These are phyloP conservation scores for Aspergillus sp. DNA, from an alignment of 2,329 filamentous ascomycete genomes.

Conservation along the genomic window DNA sequence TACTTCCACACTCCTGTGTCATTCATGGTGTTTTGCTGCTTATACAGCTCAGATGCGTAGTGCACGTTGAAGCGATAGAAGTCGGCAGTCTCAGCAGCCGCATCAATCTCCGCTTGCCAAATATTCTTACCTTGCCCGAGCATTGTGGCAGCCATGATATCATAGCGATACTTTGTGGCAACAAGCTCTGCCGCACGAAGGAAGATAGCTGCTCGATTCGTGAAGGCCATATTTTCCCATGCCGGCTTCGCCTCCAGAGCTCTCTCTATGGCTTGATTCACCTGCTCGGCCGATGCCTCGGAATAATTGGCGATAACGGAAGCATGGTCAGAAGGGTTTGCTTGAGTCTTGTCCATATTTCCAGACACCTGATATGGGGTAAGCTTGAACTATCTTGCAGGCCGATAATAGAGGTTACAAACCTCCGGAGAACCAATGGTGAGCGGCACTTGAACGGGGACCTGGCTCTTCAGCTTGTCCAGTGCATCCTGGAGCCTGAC, in stretches of 20 bases:
- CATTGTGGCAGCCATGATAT: constrained; percentile 57
- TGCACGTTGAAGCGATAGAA: constrained; percentile 87
- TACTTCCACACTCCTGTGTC: constrained; percentile 77
- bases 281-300: too few species aligned
- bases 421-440: too few species aligned
- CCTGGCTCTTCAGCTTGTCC: not conserved
- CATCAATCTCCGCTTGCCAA: constrained; percentile 94
- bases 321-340: too few species aligned
- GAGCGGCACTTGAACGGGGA: not conserved
- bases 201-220: constrained; percentile 86
- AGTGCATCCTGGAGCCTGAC: not conserved
- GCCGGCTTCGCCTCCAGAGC: too few species aligned
- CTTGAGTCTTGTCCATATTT: too few species aligned
- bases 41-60: constrained; percentile 85
- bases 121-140: too few species aligned
- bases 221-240: constrained; percentile 83
- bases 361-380: too few species aligned
- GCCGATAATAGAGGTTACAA: too few species aligned
- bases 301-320: too few species aligned
- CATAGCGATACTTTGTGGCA: constrained; percentile 85
- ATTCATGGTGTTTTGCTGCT: constrained; percentile 80
- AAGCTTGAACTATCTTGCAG: too few species aligned
- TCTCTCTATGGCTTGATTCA: too few species aligned
- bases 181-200: constrained; percentile 90
- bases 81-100: constrained; percentile 84